A percentile compares a stretch with the other conserved stretches of the same genome.
Evolutionary conservation across 2,329 filamentous ascomycete species (phyloP).

Genomic region (Didymella pinodella): DNA sequence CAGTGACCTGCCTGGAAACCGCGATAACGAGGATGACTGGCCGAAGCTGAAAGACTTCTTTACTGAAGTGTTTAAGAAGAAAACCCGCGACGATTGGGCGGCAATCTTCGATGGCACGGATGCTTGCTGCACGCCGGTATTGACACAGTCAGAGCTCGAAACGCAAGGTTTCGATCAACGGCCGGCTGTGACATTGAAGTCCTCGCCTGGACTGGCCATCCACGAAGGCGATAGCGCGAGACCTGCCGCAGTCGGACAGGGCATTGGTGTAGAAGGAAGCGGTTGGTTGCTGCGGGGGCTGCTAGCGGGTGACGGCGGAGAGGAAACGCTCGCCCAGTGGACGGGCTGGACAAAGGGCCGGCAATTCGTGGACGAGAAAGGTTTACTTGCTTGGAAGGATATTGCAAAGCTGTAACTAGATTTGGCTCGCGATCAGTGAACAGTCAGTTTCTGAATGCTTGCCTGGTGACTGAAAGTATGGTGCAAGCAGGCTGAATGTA

Average conservation of each 20-base stretch:
- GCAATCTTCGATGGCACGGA: slow-evolving; percentile 86
- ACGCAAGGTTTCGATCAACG: slow-evolving; percentile 71
- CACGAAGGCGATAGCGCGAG: slow-evolving; percentile 56
- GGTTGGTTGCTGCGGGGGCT: slow-evolving; percentile 72
- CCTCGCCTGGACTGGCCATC: slow-evolving; percentile 73
- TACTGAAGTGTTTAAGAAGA: slow-evolving; percentile 69
- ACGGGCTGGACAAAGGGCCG: slow-evolving; percentile 76
- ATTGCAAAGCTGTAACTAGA: slow-evolving; percentile 35
- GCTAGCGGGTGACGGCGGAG: slow-evolving; percentile 73
- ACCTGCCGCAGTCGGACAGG: slow-evolving; percentile 64
- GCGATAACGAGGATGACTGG: slow-evolving; percentile 72
- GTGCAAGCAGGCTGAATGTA: slow-evolving; percentile 19
- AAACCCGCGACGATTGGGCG: slow-evolving; percentile 83
- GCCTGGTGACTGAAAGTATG: background rate
- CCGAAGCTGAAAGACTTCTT: slow-evolving; percentile 69
- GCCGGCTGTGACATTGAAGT: slow-evolving; percentile 72
- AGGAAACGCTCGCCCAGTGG: slow-evolving; percentile 74
- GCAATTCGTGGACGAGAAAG: slow-evolving; percentile 68
- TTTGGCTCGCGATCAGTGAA: background rate
- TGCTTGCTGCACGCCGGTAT: slow-evolving; percentile 89
- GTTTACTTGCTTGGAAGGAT: slow-evolving; percentile 56
- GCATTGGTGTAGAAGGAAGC: slow-evolving; percentile 68
- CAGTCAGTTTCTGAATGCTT: background rate
- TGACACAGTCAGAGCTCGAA: slow-evolving; percentile 77
- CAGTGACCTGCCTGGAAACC: slow-evolving; percentile 55